phyloP scores from a whole-genome alignment of 148 eudicot species.

The Arbutus unedo region DNA sequence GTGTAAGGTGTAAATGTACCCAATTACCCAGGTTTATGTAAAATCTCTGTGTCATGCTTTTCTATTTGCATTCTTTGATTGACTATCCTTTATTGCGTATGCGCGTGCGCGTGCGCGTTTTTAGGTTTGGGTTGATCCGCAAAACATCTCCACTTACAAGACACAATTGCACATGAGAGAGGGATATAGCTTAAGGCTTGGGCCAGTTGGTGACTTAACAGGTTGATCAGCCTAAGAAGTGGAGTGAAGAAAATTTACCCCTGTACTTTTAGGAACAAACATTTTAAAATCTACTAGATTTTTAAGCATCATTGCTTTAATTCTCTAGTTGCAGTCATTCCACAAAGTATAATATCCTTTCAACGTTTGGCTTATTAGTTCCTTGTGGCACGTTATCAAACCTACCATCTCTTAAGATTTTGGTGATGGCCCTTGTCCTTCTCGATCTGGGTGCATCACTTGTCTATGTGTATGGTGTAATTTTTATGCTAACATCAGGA shows the following conservation, averaged over 20 bases:
- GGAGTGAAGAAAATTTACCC: not conserved
- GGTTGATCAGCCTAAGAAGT: not conserved
- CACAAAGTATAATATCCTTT: not conserved
- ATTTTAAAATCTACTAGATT: not conserved
- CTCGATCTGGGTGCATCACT: not conserved
- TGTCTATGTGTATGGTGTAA: not conserved
- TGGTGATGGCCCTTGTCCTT: not conserved
- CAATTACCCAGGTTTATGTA: too few relatives aligned
- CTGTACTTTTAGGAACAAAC: not conserved
- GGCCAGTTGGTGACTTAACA: too few relatives aligned
- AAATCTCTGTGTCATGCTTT: too few relatives aligned
- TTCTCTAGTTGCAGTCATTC: not conserved
- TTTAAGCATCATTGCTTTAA: not conserved
- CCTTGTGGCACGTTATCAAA: not conserved
- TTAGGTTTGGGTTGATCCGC: too few relatives aligned
- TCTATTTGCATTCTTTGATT: too few relatives aligned
- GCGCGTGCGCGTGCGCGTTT: too few relatives aligned
- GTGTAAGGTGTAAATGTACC: too few relatives aligned
- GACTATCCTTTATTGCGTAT: too few relatives aligned
- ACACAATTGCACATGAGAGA: too few relatives aligned
- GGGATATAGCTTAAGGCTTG: too few relatives aligned
- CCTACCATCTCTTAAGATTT: not conserved
- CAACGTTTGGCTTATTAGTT: not conserved
- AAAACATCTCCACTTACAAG: too few relatives aligned
- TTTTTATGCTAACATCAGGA: not conserved